Evolutionary conservation across 2,329 filamentous ascomycete species (phyloP).

Genomic region (Penicillium sp.): DNA sequence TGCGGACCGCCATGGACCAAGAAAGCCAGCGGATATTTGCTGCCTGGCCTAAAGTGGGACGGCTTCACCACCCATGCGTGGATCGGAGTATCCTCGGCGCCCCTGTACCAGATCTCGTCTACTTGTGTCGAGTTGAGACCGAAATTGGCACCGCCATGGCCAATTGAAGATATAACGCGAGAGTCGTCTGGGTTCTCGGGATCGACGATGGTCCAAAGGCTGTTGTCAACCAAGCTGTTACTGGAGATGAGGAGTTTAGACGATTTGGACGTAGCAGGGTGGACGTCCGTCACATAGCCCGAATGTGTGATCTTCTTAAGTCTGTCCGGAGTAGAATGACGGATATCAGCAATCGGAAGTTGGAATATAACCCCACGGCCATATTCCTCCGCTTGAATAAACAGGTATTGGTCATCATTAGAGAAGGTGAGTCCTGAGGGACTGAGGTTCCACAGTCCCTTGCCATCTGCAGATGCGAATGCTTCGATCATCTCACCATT

Average conservation of each 20-base stretch:
- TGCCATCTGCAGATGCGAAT: slow-evolving; percentile 43
- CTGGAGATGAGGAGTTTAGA: slow-evolving; percentile 48
- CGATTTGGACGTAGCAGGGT: slow-evolving; percentile 40
- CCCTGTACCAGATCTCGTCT: slow-evolving; percentile 52
- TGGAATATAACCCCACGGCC: slow-evolving; percentile 51
- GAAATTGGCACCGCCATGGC: slow-evolving; percentile 42
- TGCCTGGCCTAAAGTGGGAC: slow-evolving; percentile 48
- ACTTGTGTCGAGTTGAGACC: slow-evolving; percentile 49
- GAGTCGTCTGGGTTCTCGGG: slow-evolving; percentile 35
- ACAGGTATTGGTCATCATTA: slow-evolving; percentile 46
- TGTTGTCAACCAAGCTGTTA: slow-evolving; percentile 51
- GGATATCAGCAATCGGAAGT: slow-evolving; percentile 38
- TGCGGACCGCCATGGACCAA: slow-evolving; percentile 60
- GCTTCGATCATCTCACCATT: slow-evolving; percentile 45
- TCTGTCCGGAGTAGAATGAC: slow-evolving; percentile 33
- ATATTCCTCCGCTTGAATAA: slow-evolving; percentile 48
- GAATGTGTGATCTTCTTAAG: slow-evolving; percentile 46
- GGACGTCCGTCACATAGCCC: slow-evolving; percentile 48
- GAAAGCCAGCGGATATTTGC: slow-evolving; percentile 60
- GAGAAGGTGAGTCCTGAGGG: slow-evolving; percentile 48
- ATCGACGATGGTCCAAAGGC: slow-evolving; percentile 48
- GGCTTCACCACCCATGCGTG: slow-evolving; percentile 55
- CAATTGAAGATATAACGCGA: slow-evolving; percentile 45
- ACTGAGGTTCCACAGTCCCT: slow-evolving; percentile 49
- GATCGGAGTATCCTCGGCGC: slow-evolving; percentile 49